Percentiles rank a stretch among this genome's conserved stretches.
phyloP scores from a whole-genome alignment of 2,329 filamentous ascomycete species.

The Piedraia hortae region DNA sequence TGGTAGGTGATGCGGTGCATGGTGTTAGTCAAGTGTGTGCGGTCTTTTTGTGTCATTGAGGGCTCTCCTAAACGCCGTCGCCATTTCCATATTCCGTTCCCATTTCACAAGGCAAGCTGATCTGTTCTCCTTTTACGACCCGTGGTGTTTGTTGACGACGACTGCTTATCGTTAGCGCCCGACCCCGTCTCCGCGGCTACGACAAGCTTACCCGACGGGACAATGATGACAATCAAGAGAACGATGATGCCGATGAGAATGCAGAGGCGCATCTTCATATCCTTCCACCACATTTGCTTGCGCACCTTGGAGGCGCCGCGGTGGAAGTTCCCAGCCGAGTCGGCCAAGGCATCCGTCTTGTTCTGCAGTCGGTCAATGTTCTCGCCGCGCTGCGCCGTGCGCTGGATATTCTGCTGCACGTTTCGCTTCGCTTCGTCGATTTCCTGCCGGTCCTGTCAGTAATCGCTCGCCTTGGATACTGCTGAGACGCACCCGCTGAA shows the following conservation, averaged over 20 bases:
- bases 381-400: constrained; percentile 78
- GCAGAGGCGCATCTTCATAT: constrained; percentile 99
- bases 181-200: background rate
- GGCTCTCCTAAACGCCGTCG: no score
- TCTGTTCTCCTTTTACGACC: constrained; percentile 1
- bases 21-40: no score
- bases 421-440: constrained; percentile 86
- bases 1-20: no score
- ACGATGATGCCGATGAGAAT: constrained; percentile 75
- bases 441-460: constrained; percentile 32
- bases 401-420: constrained; percentile 95
- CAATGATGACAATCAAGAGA: constrained; percentile 76
- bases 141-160: background rate
- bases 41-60: no score
- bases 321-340: constrained; percentile 83
- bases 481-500: constrained; percentile 1
- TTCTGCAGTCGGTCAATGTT: constrained; percentile 68
- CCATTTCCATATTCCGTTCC: no score
- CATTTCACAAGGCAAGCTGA: no score
- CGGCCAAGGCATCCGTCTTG: constrained; percentile 79
- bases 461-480: background rate
- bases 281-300: constrained; percentile 98
- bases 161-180: background rate
- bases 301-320: constrained; percentile 86
- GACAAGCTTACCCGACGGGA: constrained; percentile 46